These are phyloP conservation scores for Lagenaria siceraria DNA, from an alignment of 306 rosid genomes.

Conservation along the genomic window DNA sequence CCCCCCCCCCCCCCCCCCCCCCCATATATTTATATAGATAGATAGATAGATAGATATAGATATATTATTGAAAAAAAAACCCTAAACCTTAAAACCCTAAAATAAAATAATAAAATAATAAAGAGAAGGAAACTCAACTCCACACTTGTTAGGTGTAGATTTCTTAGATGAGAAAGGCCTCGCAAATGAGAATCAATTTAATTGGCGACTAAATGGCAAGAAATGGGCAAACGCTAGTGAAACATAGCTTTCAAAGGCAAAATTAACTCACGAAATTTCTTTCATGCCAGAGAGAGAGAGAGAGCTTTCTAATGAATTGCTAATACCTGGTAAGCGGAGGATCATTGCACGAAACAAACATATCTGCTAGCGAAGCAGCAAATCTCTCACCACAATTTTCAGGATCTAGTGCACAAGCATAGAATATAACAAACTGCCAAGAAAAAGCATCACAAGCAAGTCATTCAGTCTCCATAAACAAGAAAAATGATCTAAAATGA, in stretches of 20 bases:
- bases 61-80: neutral
- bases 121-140: neutral
- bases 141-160: neutral
- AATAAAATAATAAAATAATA: neutral
- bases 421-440: slow-evolving; percentile 79
- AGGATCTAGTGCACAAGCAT: slow-evolving; percentile 80
- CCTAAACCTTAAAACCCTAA: too few species aligned
- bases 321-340: slow-evolving; percentile 48
- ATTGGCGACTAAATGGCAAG: neutral
- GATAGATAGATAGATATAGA: too few species aligned
- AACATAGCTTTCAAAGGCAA: neutral
- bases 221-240: neutral
- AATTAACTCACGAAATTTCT: neutral
- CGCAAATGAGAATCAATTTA: neutral
- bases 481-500: neutral
- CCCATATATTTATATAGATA: too few species aligned
- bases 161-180: neutral
- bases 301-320: neutral
- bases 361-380: slow-evolving; percentile 38
- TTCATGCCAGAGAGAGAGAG: too few species aligned
- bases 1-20: too few species aligned
- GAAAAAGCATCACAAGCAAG: neutral
- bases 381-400: slow-evolving; percentile 61
- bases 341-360: slow-evolving; percentile 25
- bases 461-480: neutral